Evolutionary conservation across 2,329 filamentous ascomycete genomes (phyloP), one percentile per base, ranked within the genome.

Genomic region (Trichoderma citrinoviride): DNA sequence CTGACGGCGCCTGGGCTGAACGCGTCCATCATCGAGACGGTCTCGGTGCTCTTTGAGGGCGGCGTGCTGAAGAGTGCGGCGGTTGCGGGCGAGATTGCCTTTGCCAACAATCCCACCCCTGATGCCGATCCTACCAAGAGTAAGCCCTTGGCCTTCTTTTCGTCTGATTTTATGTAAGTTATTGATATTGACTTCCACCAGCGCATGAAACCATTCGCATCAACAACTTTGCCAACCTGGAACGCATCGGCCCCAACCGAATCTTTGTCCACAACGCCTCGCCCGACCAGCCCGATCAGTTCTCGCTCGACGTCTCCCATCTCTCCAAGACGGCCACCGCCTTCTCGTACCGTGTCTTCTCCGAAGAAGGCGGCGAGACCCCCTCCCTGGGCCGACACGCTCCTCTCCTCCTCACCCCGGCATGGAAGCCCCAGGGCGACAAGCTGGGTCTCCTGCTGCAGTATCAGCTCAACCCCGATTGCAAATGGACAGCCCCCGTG

Each of bases 161-260:
- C 29, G 8, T 23, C 19, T 27, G 40, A 3, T 5, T 14, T 14
- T 37, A 29, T n/a, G 2, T n/a, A 33, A 7, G 7, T 12, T n/a
- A 10, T 4, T 3, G 8, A 61, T 43, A 15, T 14, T 61, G 43
- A 61, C 15, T 7, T 46, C 19, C 3, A 27, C 7, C 17, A 50
- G 19, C 23, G 86, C 79, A 81, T 33, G 85, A 93, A 71, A 89
- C 81, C 2, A 89, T 98, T 69, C 89, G 91, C 21, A 86, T 99
- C 66, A 92, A 96, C 72, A 95, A 97, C 74, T 97, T 96, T 74
- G 79, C 88, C 10, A 84, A 85, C n/a, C 84, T 99, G 6, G 95
- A 98, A 72, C 93, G 92, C 72, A 93, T 99, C 64, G 93, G 93
- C 0, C 93, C 93, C 1, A 99, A 99, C 75, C 92, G 92, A 49